phyloP scores from a whole-genome alignment of 78 protist genomes.

The Dictyostelium brefeldianum region DNA sequence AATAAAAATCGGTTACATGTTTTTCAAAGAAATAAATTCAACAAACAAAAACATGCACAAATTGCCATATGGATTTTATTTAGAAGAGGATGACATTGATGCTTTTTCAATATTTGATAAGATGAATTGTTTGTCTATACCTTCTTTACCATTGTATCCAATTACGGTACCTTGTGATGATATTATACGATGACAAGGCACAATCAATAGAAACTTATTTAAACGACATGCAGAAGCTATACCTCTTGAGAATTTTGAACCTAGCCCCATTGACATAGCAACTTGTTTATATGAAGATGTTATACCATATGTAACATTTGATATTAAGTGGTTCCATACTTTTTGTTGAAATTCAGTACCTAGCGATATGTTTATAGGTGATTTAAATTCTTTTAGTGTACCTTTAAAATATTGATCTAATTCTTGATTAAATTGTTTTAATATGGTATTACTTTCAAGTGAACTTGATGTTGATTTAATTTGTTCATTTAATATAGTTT shows the following conservation, averaged over 20 bases:
- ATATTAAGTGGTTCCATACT: slow-evolving; percentile 20
- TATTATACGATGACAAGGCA: slow-evolving; percentile 57
- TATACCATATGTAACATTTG: slow-evolving; percentile 24
- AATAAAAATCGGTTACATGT: no score
- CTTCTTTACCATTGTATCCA: slow-evolving; percentile 49
- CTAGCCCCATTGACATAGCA: slow-evolving; percentile 1
- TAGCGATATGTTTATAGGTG: not conserved
- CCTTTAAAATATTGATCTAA: slow-evolving; percentile 37
- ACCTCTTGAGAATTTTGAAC: slow-evolving; percentile 20
- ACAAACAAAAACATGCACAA: no score
- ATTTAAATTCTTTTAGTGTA: not conserved
- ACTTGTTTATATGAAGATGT: slow-evolving; percentile 28
- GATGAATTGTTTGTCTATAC: slow-evolving; percentile 45
- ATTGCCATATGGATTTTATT: not conserved
- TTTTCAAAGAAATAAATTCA: no score
- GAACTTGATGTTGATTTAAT: not conserved
- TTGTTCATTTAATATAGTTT: not conserved
- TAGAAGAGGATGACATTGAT: not conserved
- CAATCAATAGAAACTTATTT: slow-evolving; percentile 23
- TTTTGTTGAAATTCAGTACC: slow-evolving; percentile 49
- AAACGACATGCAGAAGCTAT: slow-evolving; percentile 62
- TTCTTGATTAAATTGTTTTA: slow-evolving; percentile 38
- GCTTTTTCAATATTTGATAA: not conserved
- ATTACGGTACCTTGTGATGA: slow-evolving; percentile 20
- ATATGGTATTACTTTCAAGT: not conserved